Evolutionary conservation across 1,284 basidiomycete species (phyloP), one percentile per base, ranked within the genome.

Genomic region (Ustilago shanxiensis): DNA sequence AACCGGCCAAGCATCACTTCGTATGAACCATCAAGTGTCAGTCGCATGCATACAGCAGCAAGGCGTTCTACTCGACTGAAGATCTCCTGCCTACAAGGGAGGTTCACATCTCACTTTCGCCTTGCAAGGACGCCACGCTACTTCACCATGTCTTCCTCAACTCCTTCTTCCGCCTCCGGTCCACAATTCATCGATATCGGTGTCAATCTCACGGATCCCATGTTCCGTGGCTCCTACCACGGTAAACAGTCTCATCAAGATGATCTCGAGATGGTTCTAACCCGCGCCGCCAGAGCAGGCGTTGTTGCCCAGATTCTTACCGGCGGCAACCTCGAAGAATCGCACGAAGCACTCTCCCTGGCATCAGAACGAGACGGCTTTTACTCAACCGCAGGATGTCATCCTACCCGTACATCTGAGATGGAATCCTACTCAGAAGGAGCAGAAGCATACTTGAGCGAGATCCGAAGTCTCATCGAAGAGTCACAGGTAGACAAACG

Each of bases 281-380:
- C 88, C 18, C 89, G 94, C 63, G 90, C 92, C 0, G 87, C 87
- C 45, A 83, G 86, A 1, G 91, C 92, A 1, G 92, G 92, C 0
- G 91, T 95, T 6, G 88, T 89, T 61, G 90, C 89, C n/a, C 92
- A 93, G 88, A 90, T 95, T 72, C 89, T 95, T 60, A 95, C 94
- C 1, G 93, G 93, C 0, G 92, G 92, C 0, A 92, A 90, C 64
- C 87, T 95, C 13, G 82, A 87, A 7, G 93, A 95, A 84, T 92
- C 91, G 3, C 86, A 86, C 60, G 85, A 90, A 22, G 92, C 92
- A 0, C 79, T 94, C 31, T 85, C 88, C 16, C 86, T 95, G 18
- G 92, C 93, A 1, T 87, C 88, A 62, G 81, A 90, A 77, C 88
- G 90, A 68, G 72, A 80, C 7, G 92, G 88, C 8, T 86, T 94